Percentiles rank a stretch among this genome's conserved stretches.
These are phyloP conservation scores for Ophiostoma ulmi DNA, from an alignment of 2,329 filamentous ascomycete genomes.

Conservation along the genomic window DNA sequence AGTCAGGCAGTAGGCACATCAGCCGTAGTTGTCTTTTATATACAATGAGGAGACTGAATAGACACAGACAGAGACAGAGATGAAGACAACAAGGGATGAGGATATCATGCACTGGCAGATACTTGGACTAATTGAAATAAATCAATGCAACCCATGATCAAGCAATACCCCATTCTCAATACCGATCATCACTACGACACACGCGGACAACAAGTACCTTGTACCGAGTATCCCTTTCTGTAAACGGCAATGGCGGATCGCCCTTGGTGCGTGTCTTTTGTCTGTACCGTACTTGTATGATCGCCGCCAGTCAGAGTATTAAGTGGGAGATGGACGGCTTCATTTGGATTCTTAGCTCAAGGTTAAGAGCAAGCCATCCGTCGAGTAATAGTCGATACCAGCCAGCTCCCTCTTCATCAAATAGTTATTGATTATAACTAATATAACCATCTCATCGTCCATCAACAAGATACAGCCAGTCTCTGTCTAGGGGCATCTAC, in stretches of 20 bases:
- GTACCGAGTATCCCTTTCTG: background rate
- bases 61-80: no score
- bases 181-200: background rate
- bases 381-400: no score
- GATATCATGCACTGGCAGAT: background rate
- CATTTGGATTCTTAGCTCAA: no score
- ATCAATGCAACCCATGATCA: constrained; percentile 6
- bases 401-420: no score
- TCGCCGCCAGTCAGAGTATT: no score
- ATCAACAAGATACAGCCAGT: background rate
- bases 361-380: no score
- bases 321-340: no score
- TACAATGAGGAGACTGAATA: background rate
- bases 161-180: background rate
- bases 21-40: no score
- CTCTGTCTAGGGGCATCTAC: background rate
- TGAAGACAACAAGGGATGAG: no score
- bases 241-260: background rate
- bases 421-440: no score
- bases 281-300: no score
- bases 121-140: background rate
- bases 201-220: background rate
- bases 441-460: no score
- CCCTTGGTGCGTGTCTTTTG: background rate
- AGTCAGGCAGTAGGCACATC: background rate